A percentile compares a stretch with the other conserved stretches of the same genome.
Evolutionary conservation across 192 early-diverging fungal genomes (phyloP).

Genomic region (Coemansia sp.): DNA sequence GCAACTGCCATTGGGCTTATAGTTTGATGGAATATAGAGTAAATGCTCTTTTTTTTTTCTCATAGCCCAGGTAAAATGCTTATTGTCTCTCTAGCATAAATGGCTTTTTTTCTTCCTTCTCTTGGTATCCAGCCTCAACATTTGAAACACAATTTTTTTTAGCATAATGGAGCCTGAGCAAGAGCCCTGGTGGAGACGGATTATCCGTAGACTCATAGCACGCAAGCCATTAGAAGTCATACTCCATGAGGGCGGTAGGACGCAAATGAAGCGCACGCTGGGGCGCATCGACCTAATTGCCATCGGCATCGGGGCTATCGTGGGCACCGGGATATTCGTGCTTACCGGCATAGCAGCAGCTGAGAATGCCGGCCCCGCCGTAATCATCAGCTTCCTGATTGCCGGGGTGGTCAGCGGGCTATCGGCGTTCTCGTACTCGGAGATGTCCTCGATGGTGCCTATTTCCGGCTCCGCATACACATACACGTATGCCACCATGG

Average conservation of each 20-base stretch:
- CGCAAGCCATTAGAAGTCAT: slow-evolving; percentile 50
- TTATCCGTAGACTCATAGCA: slow-evolving; percentile 15
- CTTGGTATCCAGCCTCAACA: no score
- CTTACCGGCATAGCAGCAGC: slow-evolving; percentile 71
- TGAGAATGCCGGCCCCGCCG: slow-evolving; percentile 75
- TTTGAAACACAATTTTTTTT: no score
- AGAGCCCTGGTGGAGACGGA: slow-evolving; percentile 25
- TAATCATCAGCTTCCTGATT: slow-evolving; percentile 78
- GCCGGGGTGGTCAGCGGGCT: slow-evolving; percentile 70
- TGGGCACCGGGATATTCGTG: slow-evolving; percentile 82
- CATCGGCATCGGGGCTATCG: slow-evolving; percentile 73
- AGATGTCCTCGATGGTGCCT: slow-evolving; percentile 84
- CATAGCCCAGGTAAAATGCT: no score
- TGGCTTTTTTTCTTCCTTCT: no score
- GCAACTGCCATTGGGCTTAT: background rate
- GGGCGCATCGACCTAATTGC: slow-evolving; percentile 60
- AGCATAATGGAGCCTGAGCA: background rate
- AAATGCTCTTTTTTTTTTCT: no score
- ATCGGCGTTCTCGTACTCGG: slow-evolving; percentile 81
- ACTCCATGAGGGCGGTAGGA: slow-evolving; percentile 42
- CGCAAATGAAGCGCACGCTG: slow-evolving; percentile 58
- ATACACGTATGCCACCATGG: slow-evolving; percentile 81
- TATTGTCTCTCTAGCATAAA: no score
- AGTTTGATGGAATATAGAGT: no score
- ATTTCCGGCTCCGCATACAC: slow-evolving; percentile 86